Base-by-base conservation (phyloP, 208 protist species). In the Leptomonas pyrrhocoris region DNA sequence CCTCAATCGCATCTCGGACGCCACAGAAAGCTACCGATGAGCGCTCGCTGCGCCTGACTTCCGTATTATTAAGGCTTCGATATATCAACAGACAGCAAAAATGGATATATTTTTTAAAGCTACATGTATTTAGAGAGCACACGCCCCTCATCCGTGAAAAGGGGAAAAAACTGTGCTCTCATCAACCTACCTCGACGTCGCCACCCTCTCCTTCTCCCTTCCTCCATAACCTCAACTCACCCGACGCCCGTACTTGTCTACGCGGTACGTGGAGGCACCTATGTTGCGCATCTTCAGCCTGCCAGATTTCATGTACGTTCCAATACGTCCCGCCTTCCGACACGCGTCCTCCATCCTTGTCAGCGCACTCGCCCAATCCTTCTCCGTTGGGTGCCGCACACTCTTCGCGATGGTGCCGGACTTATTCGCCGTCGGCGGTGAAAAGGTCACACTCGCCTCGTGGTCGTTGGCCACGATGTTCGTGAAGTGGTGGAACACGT, bases 161-260 rank as follows among this genome's bases (percentile, higher is more conserved):
- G n/a, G n/a, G n/a, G n/a, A n/a, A n/a, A n/a, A n/a, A n/a, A n/a
- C n/a, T n/a, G n/a, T n/a, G n/a, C n/a, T n/a, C n/a, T n/a, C n/a
- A n/a, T n/a, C n/a, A n/a, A n/a, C n/a, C n/a, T n/a, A n/a, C n/a
- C n/a, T n/a, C n/a, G n/a, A n/a, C n/a, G n/a, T n/a, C n/a, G n/a
- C n/a, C n/a, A n/a, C 27, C 8, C 60, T 46, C 19, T 55, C 45
- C 21, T 68, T 57, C 51, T 68, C 68, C 16, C 57, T 46, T 19
- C n/a, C 21, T 79, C 27, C 59, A 46, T 0, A 60, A 58, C n/a
- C 43, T 23, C 19, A 95, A 13, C 88, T 85, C 2, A 94, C 82
- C 31, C 88, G 89, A 23, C 90, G 81, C 15, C 92, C 92, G 66
- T 94, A 97, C 79, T 95, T 95, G 60, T 97, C 92, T 13, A 92